These are phyloP conservation scores for Guyanaporus albipodus DNA, from an alignment of 768 basidiomycete genomes.

Conservation along the genomic window DNA sequence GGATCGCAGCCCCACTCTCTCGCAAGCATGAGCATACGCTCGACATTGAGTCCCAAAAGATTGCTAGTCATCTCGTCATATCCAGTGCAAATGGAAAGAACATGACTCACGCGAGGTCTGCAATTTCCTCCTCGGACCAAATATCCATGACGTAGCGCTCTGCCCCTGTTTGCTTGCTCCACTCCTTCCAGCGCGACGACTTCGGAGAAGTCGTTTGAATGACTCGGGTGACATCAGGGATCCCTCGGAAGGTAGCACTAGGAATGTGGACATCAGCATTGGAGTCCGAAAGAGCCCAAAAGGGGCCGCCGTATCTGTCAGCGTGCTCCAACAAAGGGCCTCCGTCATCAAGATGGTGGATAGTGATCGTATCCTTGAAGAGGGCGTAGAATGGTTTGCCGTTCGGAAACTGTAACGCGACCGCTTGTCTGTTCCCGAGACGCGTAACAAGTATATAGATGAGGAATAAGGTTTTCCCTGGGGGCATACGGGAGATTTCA, in stretches of 20 bases:
- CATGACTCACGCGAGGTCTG: neutral
- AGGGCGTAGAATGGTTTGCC: neutral
- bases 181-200: neutral
- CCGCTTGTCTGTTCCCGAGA: neutral
- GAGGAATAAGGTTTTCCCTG: neutral
- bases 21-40: neutral
- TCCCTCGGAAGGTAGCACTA: neutral
- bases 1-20: neutral
- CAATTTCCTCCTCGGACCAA: neutral
- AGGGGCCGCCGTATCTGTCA: too few relatives aligned
- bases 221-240: neutral
- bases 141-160: neutral
- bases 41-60: neutral
- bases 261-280: neutral
- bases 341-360: neutral
- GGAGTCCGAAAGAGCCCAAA: constrained; percentile 4
- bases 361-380: neutral
- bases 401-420: neutral
- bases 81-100: neutral
- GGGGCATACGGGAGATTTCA: neutral
- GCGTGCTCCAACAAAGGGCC: too few relatives aligned
- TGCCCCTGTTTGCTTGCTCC: neutral
- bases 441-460: neutral
- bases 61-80: neutral
- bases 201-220: neutral